A percentile compares a stretch with the other conserved stretches of the same genome.
Evolutionary conservation across 805 yeast genomes (phyloP).

Genomic region (Candida morakotiae): DNA sequence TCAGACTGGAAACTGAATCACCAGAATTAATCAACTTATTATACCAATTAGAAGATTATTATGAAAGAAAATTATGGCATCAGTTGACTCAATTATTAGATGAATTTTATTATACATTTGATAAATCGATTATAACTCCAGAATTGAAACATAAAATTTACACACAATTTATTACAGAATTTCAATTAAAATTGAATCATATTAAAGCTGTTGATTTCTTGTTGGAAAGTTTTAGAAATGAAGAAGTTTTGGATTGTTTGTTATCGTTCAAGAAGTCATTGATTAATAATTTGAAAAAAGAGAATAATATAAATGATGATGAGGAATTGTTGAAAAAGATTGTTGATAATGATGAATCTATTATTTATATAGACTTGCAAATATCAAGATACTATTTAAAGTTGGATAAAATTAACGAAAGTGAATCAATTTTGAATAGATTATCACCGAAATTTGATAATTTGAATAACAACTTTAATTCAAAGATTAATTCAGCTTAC

Average conservation of each 20-base stretch:
- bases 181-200: constrained; percentile 71
- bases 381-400: constrained; percentile 67
- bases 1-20: constrained; percentile 61
- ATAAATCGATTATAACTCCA: constrained; percentile 45
- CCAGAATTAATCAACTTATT: constrained; percentile 58
- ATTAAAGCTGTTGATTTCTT: constrained; percentile 76
- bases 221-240: constrained; percentile 42
- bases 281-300: constrained; percentile 22
- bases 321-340: constrained; percentile 22
- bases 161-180: constrained; percentile 62
- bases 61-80: constrained; percentile 92
- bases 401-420: constrained; percentile 48
- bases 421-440: constrained; percentile 65
- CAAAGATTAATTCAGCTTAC: constrained; percentile 76
- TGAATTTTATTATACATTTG: constrained; percentile 46
- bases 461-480: constrained; percentile 26
- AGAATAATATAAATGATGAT: constrained; percentile 19
- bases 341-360: constrained; percentile 53
- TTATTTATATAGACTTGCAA: constrained; percentile 49
- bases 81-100: constrained; percentile 73
- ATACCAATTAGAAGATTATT: constrained; percentile 73
- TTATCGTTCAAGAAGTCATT: constrained; percentile 27
- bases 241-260: constrained; percentile 33
- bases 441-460: constrained; percentile 55
- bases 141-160: constrained; percentile 61